Percentiles rank a stretch among this genome's conserved stretches.
Evolutionary conservation across 352 stramenopile species (phyloP).

Genomic region (Phytophthora megakarya): DNA sequence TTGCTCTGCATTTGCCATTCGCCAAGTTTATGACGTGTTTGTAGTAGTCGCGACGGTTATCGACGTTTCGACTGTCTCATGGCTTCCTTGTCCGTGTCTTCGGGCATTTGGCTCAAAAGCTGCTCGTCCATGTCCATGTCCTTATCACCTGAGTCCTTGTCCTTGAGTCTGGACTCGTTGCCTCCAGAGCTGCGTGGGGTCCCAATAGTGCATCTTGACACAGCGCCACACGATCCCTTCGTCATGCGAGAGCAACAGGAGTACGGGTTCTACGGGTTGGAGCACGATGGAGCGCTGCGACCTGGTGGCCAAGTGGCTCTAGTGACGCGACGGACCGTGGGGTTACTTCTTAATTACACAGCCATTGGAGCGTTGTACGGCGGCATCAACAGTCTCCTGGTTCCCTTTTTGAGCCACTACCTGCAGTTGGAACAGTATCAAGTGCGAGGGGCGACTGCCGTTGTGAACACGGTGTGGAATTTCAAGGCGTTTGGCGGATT

Average conservation of each 20-base stretch:
- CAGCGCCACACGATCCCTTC: conserved; percentile 8
- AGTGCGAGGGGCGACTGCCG: conserved; percentile 44
- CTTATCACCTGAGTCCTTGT: conserved; percentile 23
- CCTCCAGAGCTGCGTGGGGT: conserved; percentile 26
- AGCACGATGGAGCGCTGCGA: conserved; percentile 67
- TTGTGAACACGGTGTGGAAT: conserved; percentile 69
- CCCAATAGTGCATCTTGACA: conserved; percentile 12
- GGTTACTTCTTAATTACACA: conserved; percentile 74
- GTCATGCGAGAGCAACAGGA: conserved; percentile 34
- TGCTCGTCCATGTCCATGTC: conserved; percentile 40
- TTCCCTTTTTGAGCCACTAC: conserved; percentile 65
- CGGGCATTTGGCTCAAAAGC: conserved; percentile 44
- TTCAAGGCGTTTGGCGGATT: conserved; percentile 73
- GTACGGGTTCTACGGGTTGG: conserved; percentile 66
- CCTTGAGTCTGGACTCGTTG: conserved; percentile 34
- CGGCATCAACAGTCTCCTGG: conserved; percentile 57
- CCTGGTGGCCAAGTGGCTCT: conserved; percentile 56
- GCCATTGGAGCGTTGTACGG: conserved; percentile 72
- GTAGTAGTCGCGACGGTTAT: conserved; percentile 26
- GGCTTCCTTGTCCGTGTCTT: conserved; percentile 26
- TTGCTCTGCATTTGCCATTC: neutral
- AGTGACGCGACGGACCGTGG: conserved; percentile 47
- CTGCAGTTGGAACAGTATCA: conserved; percentile 71
- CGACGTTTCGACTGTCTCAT: conserved; percentile 27
- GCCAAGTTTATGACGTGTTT: conserved; percentile 17